Conservation (phyloP, 176 grass and related monocot genomes). For the Cenchrus americanus region DNA sequence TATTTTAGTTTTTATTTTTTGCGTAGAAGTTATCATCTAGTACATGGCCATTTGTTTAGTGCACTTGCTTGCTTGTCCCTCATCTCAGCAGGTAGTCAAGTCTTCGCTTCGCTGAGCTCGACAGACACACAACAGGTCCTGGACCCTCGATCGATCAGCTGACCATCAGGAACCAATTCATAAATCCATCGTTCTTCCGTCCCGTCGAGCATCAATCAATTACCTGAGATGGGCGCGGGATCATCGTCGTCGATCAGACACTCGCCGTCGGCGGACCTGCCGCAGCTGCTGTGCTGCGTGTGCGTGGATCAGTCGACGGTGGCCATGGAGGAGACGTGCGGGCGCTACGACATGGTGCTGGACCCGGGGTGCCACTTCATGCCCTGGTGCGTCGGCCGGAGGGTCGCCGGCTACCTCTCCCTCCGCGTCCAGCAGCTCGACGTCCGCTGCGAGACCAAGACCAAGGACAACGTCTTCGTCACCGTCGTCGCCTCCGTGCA, state of each 20-base stretch:
- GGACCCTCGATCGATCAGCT: neutral
- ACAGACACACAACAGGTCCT: neutral
- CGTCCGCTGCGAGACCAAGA: constrained; percentile 52
- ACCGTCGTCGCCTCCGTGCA: constrained; percentile 48
- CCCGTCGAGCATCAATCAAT: neutral
- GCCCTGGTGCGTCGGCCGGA: constrained; percentile 44
- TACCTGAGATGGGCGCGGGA: constrained; percentile 1
- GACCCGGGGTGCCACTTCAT: constrained; percentile 45
- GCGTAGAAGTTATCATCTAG: neutral
- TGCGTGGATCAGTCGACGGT: constrained; percentile 48
- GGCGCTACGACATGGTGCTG: constrained; percentile 38
- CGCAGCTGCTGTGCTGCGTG: constrained; percentile 28
- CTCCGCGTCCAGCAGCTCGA: constrained; percentile 49
- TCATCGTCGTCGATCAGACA: neutral
- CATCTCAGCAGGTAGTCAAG: neutral
- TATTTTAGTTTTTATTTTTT: too few relatives aligned
- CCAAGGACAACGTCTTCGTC: constrained; percentile 65
- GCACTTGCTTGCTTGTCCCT: neutral
- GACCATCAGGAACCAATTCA: neutral
- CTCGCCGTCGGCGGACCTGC: neutral
- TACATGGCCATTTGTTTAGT: neutral
- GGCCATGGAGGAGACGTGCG: constrained; percentile 41
- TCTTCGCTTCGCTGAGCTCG: neutral
- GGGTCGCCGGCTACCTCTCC: constrained; percentile 42
- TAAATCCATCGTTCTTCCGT: neutral